These are phyloP conservation scores for Endotrypanum monterogeii DNA, from an alignment of 208 protist species.

Conservation along the genomic window DNA sequence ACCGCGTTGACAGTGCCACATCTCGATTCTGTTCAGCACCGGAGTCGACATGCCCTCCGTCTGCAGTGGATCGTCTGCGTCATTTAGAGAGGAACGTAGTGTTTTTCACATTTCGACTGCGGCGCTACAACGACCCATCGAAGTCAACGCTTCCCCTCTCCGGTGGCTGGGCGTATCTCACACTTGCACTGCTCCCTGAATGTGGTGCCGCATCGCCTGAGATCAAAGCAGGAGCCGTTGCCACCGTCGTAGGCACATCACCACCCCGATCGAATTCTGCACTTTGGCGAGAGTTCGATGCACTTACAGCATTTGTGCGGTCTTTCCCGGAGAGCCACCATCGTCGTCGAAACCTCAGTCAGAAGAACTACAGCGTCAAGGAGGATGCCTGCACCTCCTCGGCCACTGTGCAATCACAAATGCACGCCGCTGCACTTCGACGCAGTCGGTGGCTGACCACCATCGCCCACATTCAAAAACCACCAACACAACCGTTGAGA, in stretches of 20 bases:
- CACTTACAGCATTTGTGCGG: constrained; percentile 14
- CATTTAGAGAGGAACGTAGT: constrained; percentile 12
- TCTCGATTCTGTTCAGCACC: constrained; percentile 1
- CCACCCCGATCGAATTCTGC: neutral
- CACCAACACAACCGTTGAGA: neutral
- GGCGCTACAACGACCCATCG: neutral
- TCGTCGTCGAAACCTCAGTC: neutral
- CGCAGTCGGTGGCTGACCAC: constrained; percentile 20
- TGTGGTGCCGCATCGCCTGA: neutral
- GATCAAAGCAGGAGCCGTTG: neutral
- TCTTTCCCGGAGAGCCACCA: neutral
- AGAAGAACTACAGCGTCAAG: neutral
- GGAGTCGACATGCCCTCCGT: neutral
- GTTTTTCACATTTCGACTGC: constrained; percentile 16
- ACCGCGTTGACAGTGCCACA: constrained; percentile 16
- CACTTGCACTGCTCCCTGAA: constrained; percentile 15
- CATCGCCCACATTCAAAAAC: constrained; percentile 9
- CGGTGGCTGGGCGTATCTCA: neutral
- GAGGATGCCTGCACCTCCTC: neutral
- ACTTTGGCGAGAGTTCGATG: constrained; percentile 21
- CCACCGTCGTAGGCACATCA: neutral
- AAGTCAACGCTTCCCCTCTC: neutral
- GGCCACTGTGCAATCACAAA: neutral
- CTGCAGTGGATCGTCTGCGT: constrained; percentile 8
- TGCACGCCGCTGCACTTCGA: constrained; percentile 14